Base-by-base conservation (phyloP, 768 basidiomycete species). In the Kwoniella dejecticola region DNA sequence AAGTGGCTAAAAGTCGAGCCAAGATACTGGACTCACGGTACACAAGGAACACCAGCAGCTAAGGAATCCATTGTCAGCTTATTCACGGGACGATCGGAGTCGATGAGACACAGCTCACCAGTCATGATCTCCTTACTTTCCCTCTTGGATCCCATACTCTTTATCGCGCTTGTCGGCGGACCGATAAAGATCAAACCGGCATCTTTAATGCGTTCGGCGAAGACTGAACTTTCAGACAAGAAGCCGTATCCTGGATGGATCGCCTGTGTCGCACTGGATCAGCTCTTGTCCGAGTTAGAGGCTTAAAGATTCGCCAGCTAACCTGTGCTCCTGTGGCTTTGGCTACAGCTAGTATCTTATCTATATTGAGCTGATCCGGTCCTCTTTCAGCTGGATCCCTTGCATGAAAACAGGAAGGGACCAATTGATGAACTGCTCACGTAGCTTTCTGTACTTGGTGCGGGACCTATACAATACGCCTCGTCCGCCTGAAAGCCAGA, bases 121-220 rank as follows among this genome's bases (percentile, higher is more conserved):
- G 84, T 83, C 92, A 95, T 94, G 72, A 95, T 95, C 61, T 90
- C 92, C 82, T 97, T 97, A 38, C 91, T 93, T 82, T 94, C 91
- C 89, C 91, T 91, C 82, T 97, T 96, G 0, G 90, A 93, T 1
- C 93, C 94, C 94, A 96, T 97, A 70, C 88, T 89, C 13, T 88
- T 80, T 64, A 97, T 97, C 29, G 94, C 92, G 68, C 83, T 84
- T 0, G 89, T 83, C 1, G 93, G 90, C 15, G 94, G 93, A 0
- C 93, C 93, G 63, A 97, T 91, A 74, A 94, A 96, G 2, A 88
- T 85, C 64, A 97, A 85, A 0, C 90, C 89, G 70, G 87, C 88
- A 45, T 85, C 79, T n/a, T 86, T 84, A 11, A 96, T 83, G 42
- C 79, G 81, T 70, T 87, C 82, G 0, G 93, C 86, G 71, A 97